Base-by-base conservation (phyloP, 805 yeast species). In the Kodamaea kakaduensis region DNA sequence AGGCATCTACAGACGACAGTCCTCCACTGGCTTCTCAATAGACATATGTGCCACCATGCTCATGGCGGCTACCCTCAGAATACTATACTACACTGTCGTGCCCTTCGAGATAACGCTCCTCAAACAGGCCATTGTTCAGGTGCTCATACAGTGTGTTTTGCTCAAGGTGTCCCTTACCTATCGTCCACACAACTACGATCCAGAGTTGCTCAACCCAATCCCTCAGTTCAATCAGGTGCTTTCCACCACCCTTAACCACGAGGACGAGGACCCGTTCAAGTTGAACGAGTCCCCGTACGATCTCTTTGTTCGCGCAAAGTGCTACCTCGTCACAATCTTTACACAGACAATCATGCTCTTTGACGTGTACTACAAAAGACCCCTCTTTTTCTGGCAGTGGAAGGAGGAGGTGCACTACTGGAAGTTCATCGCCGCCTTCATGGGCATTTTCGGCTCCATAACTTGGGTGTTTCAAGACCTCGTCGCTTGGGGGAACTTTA, bases 21-120 rank as follows among this genome's bases (percentile, higher is more conserved):
- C 88, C 0, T 74, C 90, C 1, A 67, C 75, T 15, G 97, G 96
- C 15, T 87, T 88, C 52, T 83, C 95, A 4, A 67, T 87, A n/a
- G 97, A 89, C 58, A 84, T 89, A 8, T 89, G 96, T 59, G 89
- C 87, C 5, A 85, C 95, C 5, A 87, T 89, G 95, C 55, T 88
- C 42, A 68, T 86, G 44, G 81, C 95, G 1, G 74, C 87, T 26
- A 74, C 78, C 4, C 60, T 87, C 30, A 68, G 94, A 45, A 79
- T 88, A 17, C 76, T 78, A 37, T 88, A 85, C 62, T 89, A 82
- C 63, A 56, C 82, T 42, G 79, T 85, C 32, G 74, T 80, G 30
- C 95, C 95, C 0, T 88, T 81, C 53, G 96, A 88, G 54, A 57
- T 74, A n/a, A 75, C 94, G 2, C 59, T 88, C 26, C 64, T 88